Percentiles rank a stretch among this genome's conserved stretches.
Evolutionary conservation across 1,284 basidiomycete genomes (phyloP).

Genomic region (Apiotrichum sp.): DNA sequence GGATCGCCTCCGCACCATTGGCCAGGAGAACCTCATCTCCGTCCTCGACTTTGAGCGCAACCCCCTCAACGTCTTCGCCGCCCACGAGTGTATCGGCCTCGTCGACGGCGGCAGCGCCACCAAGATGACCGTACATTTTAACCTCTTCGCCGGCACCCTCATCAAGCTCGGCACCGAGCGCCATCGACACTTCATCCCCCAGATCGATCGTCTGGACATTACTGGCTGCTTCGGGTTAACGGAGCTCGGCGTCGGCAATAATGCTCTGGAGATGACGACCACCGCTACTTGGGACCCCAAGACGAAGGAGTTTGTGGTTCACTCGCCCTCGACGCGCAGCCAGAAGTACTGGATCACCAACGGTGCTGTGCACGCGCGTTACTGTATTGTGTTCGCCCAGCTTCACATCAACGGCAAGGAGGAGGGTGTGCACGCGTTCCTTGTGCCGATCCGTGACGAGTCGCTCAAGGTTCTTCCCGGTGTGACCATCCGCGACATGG

Average conservation of each 20-base stretch:
- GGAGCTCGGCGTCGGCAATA: slow-evolving; percentile 8
- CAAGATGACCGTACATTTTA: slow-evolving; percentile 16
- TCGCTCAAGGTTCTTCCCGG: slow-evolving; percentile 4
- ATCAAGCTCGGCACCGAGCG: slow-evolving; percentile 17
- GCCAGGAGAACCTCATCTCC: slow-evolving; percentile 2
- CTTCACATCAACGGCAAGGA: slow-evolving; percentile 3
- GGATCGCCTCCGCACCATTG: slow-evolving; percentile 4
- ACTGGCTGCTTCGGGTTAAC: slow-evolving; percentile 12
- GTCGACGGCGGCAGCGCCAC: slow-evolving; percentile 8
- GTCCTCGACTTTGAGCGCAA: slow-evolving; percentile 16
- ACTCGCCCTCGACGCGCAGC: slow-evolving; percentile 5
- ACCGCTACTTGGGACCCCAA: slow-evolving; percentile 7
- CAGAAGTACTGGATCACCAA: slow-evolving; percentile 16
- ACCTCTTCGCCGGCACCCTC: slow-evolving; percentile 14
- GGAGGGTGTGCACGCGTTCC: slow-evolving; percentile 12
- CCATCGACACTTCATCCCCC: slow-evolving; percentile 8
- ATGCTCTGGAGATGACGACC: slow-evolving; percentile 14
- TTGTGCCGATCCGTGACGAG: slow-evolving; percentile 14
- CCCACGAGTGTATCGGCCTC: slow-evolving; percentile 11
- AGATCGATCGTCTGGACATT: slow-evolving; percentile 6
- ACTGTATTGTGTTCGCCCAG: slow-evolving; percentile 15
- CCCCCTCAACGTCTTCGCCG: slow-evolving; percentile 15
- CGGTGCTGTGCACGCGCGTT: slow-evolving; percentile 10
- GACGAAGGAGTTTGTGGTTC: slow-evolving; percentile 8
- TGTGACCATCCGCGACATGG: slow-evolving; percentile 15